Conservation (phyloP, 2,329 filamentous ascomycete genomes). For the Byssoonygena ceratinophila region DNA sequence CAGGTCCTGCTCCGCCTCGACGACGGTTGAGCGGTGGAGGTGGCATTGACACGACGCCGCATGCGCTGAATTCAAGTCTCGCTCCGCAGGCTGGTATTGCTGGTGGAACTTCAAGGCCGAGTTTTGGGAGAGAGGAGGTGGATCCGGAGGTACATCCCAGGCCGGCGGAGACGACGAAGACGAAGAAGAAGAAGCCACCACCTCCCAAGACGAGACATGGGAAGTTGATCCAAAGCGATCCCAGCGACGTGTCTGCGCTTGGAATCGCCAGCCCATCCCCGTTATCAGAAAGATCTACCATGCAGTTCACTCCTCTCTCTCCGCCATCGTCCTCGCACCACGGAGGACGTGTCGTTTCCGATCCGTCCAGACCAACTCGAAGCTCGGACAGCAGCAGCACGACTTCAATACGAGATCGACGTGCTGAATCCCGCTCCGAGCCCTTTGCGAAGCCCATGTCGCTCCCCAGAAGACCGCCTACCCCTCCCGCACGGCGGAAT, state of each 20-base stretch:
- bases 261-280: neutral
- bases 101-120: neutral
- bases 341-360: slow-evolving; percentile 5
- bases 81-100: neutral
- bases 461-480: slow-evolving; percentile 36
- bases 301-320: neutral
- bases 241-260: neutral
- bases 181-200: slow-evolving; percentile 59
- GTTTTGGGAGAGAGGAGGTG: neutral
- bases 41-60: neutral
- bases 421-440: slow-evolving; percentile 7
- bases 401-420: neutral
- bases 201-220: slow-evolving; percentile 70
- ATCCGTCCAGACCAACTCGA: neutral
- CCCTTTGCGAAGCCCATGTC: slow-evolving; percentile 17
- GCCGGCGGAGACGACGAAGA: no score
- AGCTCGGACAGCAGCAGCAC: neutral
- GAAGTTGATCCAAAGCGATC: slow-evolving; percentile 36
- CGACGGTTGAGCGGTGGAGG: neutral
- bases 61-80: neutral
- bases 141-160: neutral
- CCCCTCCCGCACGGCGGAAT: slow-evolving; percentile 41
- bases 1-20: neutral
- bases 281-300: neutral
- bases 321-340: neutral